A percentile compares a stretch with the other conserved stretches of the same genome.
Evolutionary conservation across 805 yeast genomes (phyloP).

Genomic region (Clavispora phyllophila): DNA sequence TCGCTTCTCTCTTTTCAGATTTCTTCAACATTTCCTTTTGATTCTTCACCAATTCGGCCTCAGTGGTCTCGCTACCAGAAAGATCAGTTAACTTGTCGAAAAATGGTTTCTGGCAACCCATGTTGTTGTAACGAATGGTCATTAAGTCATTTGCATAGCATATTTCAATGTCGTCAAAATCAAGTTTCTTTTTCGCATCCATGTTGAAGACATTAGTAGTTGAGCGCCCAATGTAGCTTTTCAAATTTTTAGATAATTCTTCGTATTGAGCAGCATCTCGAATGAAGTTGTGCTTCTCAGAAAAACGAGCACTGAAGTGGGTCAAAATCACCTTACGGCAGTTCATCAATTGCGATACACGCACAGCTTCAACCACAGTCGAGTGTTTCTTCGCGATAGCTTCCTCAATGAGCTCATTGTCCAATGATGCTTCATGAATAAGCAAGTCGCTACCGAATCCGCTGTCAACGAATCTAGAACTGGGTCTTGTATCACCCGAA

Average conservation of each 20-base stretch:
- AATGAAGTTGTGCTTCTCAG: conserved; percentile 30
- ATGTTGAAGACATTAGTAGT: conserved; percentile 22
- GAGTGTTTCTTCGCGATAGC: conserved; percentile 82
- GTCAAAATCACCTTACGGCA: conserved; percentile 72
- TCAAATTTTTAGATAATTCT: conserved; percentile 19
- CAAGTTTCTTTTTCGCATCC: conserved; percentile 1
- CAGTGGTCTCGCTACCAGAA: conserved; percentile 10
- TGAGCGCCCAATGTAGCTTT: conserved; percentile 23
- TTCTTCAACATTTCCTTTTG: conserved; percentile 22
- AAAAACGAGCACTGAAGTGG: conserved; percentile 87
- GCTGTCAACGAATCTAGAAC: conserved; percentile 53
- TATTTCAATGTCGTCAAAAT: conserved; percentile 29
- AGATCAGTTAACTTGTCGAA: conserved; percentile 23
- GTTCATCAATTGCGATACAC: conserved; percentile 63
- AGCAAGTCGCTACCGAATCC: conserved; percentile 68
- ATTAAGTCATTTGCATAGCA: conserved; percentile 39
- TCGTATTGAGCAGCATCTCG: conserved; percentile 19
- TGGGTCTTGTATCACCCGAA: conserved; percentile 95
- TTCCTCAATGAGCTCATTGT: conserved; percentile 68
- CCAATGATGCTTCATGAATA: conserved; percentile 92
- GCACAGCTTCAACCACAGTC: conserved; percentile 82
- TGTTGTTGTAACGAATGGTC: conserved; percentile 24
- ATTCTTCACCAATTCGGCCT: conserved; percentile 18
- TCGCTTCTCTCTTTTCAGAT: conserved; percentile 32
- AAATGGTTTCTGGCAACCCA: conserved; percentile 24